These are phyloP conservation scores for Drechslerella dactyloides DNA, from an alignment of 2,329 filamentous ascomycete species.

Conservation along the genomic window DNA sequence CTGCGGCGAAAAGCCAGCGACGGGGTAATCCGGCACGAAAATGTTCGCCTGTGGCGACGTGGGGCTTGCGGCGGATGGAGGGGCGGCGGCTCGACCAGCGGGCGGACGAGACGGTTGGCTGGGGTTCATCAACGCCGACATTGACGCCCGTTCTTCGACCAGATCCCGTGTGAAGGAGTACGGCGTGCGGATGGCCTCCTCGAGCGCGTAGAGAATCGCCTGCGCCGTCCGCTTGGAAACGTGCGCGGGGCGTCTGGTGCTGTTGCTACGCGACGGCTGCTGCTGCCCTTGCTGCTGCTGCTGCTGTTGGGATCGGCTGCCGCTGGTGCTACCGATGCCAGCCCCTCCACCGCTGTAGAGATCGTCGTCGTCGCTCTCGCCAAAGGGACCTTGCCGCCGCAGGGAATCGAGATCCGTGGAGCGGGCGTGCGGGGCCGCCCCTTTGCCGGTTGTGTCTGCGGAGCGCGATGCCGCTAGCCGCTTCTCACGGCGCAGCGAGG, in stretches of 20 bases:
- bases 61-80: constrained; percentile 56
- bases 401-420: constrained; percentile 44
- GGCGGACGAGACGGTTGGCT: constrained; percentile 59
- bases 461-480: constrained; percentile 37
- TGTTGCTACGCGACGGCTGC: not conserved
- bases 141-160: constrained; percentile 85
- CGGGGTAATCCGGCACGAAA: constrained; percentile 62
- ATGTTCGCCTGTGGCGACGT: constrained; percentile 62
- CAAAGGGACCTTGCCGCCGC: constrained; percentile 36
- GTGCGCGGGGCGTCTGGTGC: constrained; percentile 57
- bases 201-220: constrained; percentile 88
- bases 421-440: constrained; percentile 40
- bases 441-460: constrained; percentile 43
- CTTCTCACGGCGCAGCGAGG: constrained; percentile 44
- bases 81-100: constrained; percentile 45
- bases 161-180: constrained; percentile 81
- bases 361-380: constrained; percentile 43
- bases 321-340: constrained; percentile 2
- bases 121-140: constrained; percentile 77
- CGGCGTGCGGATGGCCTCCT: constrained; percentile 85
- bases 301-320: constrained; percentile 44
- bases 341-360: constrained; percentile 42
- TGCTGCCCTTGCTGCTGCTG: constrained; percentile 6
- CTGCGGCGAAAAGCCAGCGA: constrained; percentile 33
- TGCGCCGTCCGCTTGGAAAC: constrained; percentile 85